These are phyloP conservation scores for Curvularia sp. DNA, from an alignment of 2,329 filamentous ascomycete genomes.

Conservation along the genomic window DNA sequence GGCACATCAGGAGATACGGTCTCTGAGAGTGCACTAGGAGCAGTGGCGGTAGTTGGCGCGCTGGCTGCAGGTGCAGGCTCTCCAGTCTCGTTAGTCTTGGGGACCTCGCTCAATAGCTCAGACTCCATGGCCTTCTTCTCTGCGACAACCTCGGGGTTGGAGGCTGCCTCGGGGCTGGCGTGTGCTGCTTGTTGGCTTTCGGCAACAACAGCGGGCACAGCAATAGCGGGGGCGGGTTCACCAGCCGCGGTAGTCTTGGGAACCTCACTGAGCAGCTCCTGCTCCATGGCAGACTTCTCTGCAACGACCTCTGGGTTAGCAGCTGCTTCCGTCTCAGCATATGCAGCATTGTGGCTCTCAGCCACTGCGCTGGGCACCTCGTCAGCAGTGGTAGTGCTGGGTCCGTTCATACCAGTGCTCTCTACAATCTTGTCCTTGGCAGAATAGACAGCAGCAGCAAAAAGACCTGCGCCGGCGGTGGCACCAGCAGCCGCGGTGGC, in stretches of 20 bases:
- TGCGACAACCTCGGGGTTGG: slow-evolving; percentile 67
- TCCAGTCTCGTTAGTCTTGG: slow-evolving; percentile 52
- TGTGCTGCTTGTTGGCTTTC: slow-evolving; percentile 74
- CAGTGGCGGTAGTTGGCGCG: slow-evolving; percentile 24
- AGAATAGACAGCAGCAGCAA: slow-evolving; percentile 39
- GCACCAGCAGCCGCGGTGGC: slow-evolving; percentile 46
- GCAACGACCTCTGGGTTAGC: slow-evolving; percentile 68
- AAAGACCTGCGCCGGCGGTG: slow-evolving; percentile 54
- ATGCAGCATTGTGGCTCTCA: slow-evolving; percentile 72
- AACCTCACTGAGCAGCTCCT: slow-evolving; percentile 64
- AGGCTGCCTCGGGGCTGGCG: slow-evolving; percentile 70
- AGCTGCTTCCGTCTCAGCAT: slow-evolving; percentile 70
- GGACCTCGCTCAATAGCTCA: slow-evolving; percentile 72
- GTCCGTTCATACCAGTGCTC: slow-evolving; percentile 49
- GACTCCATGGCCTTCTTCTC: slow-evolving; percentile 76
- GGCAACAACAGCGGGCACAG: slow-evolving; percentile 67
- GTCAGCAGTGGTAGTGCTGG: slow-evolving; percentile 46
- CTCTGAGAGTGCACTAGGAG: slow-evolving; percentile 21
- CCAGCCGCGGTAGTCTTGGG: slow-evolving; percentile 52
- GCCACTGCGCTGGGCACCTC: slow-evolving; percentile 67
- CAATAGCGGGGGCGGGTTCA: slow-evolving; percentile 40
- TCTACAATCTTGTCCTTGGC: slow-evolving; percentile 49
- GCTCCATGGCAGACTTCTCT: slow-evolving; percentile 75
- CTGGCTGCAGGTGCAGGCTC: slow-evolving; percentile 41
- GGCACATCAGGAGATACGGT: slow-evolving; percentile 54